These are phyloP conservation scores for Fusarium pseudonygamai DNA, from an alignment of 2,329 filamentous ascomycete genomes.

Conservation along the genomic window DNA sequence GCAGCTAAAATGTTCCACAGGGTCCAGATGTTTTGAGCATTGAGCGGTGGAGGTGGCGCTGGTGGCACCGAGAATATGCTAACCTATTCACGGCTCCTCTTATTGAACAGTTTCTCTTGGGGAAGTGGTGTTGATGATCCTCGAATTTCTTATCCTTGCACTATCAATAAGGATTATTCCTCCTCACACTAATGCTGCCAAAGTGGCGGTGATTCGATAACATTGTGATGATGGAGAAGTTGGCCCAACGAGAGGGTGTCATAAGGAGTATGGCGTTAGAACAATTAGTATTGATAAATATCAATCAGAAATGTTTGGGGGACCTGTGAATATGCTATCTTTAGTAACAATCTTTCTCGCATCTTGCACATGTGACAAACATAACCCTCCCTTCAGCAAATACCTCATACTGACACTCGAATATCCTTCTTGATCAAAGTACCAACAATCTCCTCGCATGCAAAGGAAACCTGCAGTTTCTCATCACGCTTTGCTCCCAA, in stretches of 20 bases:
- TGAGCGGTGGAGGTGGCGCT: constrained; percentile 18
- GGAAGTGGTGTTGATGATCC: neutral
- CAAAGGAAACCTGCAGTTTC: constrained; percentile 73
- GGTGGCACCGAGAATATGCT: neutral
- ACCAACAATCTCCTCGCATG: constrained; percentile 86
- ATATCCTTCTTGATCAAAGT: constrained; percentile 53
- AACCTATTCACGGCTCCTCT: neutral
- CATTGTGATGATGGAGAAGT: neutral
- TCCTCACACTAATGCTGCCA: neutral
- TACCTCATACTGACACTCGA: constrained; percentile 15
- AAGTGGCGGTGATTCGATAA: neutral
- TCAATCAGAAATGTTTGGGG: neutral
- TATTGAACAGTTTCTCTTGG: neutral
- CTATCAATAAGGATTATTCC: constrained; percentile 9
- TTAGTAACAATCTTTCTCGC: neutral
- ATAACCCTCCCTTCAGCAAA: neutral
- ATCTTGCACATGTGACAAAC: neutral
- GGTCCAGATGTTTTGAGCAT: neutral
- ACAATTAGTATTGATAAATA: neutral
- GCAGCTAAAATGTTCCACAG: constrained; percentile 12
- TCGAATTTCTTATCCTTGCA: neutral
- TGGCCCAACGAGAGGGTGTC: neutral
- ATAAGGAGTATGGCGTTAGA: neutral
- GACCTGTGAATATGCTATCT: neutral
- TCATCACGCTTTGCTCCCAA: constrained; percentile 63